These are phyloP conservation scores for Mycena epipterygia DNA, from an alignment of 768 basidiomycete genomes.

Conservation along the genomic window DNA sequence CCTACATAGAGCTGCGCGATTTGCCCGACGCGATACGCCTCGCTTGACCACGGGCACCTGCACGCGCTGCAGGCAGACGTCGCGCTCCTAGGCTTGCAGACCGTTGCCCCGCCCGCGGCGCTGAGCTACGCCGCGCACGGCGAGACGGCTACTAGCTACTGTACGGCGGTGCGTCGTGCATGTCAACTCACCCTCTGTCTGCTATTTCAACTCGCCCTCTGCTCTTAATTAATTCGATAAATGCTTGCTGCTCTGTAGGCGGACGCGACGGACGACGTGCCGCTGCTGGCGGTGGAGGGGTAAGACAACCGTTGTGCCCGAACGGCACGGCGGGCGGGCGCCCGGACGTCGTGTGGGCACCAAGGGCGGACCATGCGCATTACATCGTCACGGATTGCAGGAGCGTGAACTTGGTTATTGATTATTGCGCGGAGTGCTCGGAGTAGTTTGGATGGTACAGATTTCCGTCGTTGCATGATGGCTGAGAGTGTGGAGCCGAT, in stretches of 20 bases:
- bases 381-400: neutral
- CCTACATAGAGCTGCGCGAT: neutral
- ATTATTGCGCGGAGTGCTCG: neutral
- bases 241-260: too few relatives aligned
- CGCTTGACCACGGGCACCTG: neutral
- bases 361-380: neutral
- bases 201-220: too few relatives aligned
- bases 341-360: neutral
- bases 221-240: neutral
- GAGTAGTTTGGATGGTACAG: neutral
- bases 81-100: neutral
- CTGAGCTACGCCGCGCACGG: neutral
- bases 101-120: neutral
- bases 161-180: neutral
- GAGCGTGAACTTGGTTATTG: neutral
- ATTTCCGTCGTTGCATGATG: too few relatives aligned
- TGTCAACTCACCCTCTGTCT: too few relatives aligned
- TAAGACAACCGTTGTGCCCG: neutral
- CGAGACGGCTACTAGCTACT: neutral
- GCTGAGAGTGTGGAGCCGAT: too few relatives aligned
- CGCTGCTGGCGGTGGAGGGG: neutral
- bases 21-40: neutral
- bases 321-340: neutral
- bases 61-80: neutral
- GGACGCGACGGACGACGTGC: neutral